Conservation (phyloP, 495 filamentous ascomycete species). For the Mytilinidion resinicola region DNA sequence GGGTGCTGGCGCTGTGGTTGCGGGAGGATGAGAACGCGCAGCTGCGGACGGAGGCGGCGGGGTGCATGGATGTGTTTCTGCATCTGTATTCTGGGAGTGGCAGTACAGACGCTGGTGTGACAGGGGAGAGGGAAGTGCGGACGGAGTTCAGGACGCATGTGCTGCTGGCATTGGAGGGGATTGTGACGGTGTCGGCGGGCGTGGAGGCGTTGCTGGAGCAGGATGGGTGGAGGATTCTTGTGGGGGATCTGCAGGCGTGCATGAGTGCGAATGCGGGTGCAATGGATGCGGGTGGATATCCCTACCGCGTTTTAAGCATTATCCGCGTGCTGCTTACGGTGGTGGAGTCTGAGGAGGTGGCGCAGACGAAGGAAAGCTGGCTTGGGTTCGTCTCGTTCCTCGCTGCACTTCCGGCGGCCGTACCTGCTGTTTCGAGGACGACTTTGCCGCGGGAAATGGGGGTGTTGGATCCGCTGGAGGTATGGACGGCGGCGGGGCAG, state of each 20-base stretch:
- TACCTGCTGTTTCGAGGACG: constrained; percentile 19
- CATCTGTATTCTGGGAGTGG: constrained; percentile 43
- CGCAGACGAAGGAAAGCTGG: constrained; percentile 43
- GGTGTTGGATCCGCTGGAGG: constrained; percentile 34
- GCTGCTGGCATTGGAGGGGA: constrained; percentile 48
- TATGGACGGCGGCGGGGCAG: constrained; percentile 46
- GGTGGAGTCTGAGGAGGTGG: constrained; percentile 37
- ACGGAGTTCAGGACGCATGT: constrained; percentile 32
- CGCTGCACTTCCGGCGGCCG: constrained; percentile 37
- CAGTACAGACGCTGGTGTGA: not conserved
- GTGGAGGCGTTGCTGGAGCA: constrained; percentile 40
- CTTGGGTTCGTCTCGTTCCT: constrained; percentile 22
- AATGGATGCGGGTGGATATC: not conserved
- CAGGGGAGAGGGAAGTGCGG: not conserved
- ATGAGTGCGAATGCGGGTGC: constrained; percentile 8
- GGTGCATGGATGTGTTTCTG: constrained; percentile 53
- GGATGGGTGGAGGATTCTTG: constrained; percentile 46
- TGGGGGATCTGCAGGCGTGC: constrained; percentile 41
- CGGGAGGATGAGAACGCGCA: constrained; percentile 5
- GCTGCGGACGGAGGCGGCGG: constrained; percentile 44
- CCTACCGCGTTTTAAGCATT: constrained; percentile 25
- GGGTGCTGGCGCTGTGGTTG: constrained; percentile 49
- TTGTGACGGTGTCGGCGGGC: constrained; percentile 41
- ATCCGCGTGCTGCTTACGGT: constrained; percentile 46
- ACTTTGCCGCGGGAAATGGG: constrained; percentile 3